These are phyloP conservation scores for Pezicula radicicola DNA, from an alignment of 2,329 filamentous ascomycete genomes.

Conservation along the genomic window DNA sequence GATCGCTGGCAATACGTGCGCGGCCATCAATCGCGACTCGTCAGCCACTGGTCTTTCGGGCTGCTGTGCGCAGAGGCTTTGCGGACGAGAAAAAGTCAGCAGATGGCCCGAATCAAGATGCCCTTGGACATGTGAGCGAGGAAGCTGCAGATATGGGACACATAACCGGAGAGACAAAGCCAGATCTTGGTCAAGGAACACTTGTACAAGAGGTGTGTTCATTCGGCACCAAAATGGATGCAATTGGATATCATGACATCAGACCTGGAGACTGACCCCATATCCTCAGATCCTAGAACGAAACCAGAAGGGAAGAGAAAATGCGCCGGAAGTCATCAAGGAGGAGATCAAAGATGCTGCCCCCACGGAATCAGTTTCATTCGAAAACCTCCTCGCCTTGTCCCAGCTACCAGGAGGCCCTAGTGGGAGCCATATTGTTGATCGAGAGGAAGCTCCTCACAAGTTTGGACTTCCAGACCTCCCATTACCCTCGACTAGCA, in stretches of 20 bases:
- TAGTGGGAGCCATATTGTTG: constrained; percentile 16
- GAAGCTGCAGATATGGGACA: constrained; percentile 60
- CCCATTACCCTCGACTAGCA: constrained; percentile 56
- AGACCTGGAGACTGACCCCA: constrained; percentile 10
- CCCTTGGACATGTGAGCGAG: constrained; percentile 58
- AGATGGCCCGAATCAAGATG: constrained; percentile 46
- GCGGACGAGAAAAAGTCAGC: constrained; percentile 24
- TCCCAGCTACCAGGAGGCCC: constrained; percentile 26
- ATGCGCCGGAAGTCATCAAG: constrained; percentile 65
- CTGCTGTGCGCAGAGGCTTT: constrained; percentile 22
- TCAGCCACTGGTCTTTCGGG: constrained; percentile 19
- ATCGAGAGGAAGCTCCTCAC: constrained; percentile 21
- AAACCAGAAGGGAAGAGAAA: constrained; percentile 57
- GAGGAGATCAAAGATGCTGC: constrained; percentile 43
- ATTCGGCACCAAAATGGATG: constrained; percentile 1
- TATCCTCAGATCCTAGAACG: constrained; percentile 56
- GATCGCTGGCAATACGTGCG: constrained; percentile 37
- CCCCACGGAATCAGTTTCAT: constrained; percentile 28
- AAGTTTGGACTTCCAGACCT: constrained; percentile 74
- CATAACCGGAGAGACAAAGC: constrained; percentile 53
- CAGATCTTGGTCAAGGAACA: constrained; percentile 63
- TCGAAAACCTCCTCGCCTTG: constrained; percentile 26
- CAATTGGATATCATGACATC: constrained; percentile 14
- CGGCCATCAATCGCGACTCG: constrained; percentile 31
- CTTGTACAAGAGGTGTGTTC: constrained; percentile 60